These are phyloP conservation scores for Circinella umbellata DNA, from an alignment of 371 early-diverging fungal species.

Conservation along the genomic window DNA sequence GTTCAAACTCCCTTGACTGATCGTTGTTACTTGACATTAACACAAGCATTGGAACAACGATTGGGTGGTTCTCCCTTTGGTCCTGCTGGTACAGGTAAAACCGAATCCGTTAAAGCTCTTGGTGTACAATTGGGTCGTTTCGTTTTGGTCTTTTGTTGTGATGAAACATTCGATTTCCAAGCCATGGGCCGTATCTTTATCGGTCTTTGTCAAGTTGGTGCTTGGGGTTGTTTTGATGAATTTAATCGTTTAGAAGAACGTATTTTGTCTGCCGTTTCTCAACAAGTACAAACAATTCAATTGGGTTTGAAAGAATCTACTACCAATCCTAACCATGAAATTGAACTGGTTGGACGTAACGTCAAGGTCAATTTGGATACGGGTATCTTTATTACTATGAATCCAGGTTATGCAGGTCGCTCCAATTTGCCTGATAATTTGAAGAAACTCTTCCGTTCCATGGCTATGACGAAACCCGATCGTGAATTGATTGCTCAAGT, in stretches of 20 bases:
- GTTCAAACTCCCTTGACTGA: slow-evolving; percentile 99
- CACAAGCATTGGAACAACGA: slow-evolving; percentile 92
- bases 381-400: slow-evolving; percentile 99
- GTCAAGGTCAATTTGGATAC: slow-evolving; percentile 89
- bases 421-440: slow-evolving; percentile 98
- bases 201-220: slow-evolving; percentile 97
- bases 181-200: slow-evolving; percentile 99
- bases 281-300: slow-evolving; percentile 98
- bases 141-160: slow-evolving; percentile 99
- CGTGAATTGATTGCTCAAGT: slow-evolving; percentile 98
- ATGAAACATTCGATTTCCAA: slow-evolving; percentile 99
- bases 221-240: slow-evolving; percentile 99
- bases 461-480: slow-evolving; percentile 99
- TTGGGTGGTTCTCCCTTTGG: slow-evolving; percentile 98
- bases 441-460: slow-evolving; percentile 97
- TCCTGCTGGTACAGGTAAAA: slow-evolving; percentile 98
- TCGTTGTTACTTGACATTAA: slow-evolving; percentile 96
- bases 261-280: slow-evolving; percentile 97
- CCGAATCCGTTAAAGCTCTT: slow-evolving; percentile 98
- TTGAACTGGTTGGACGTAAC: slow-evolving; percentile 92
- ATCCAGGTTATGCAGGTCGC: slow-evolving; percentile 99
- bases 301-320: slow-evolving; percentile 82
- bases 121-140: slow-evolving; percentile 96
- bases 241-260: slow-evolving; percentile 98
- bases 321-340: slow-evolving; percentile 70